phyloP scores from a whole-genome alignment of 169 alveolate species.

The Plasmodium sp. region DNA sequence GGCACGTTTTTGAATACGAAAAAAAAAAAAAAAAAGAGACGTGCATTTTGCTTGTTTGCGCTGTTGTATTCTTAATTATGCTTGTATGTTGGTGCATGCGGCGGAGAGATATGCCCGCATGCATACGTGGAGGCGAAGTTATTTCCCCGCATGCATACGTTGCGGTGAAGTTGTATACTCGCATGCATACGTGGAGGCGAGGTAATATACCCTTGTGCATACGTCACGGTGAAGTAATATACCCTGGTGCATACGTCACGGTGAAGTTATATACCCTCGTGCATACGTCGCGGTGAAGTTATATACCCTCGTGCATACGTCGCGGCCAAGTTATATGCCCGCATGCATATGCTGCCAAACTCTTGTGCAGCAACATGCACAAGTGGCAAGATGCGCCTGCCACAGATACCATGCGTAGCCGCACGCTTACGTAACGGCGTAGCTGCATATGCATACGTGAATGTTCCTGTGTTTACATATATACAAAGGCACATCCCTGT shows the following conservation, averaged over 20 bases:
- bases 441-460: not conserved
- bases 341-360: not conserved
- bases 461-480: not conserved
- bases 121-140: not conserved
- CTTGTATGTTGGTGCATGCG: not conserved
- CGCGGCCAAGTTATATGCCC: not conserved
- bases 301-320: not conserved
- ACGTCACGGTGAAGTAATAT: not conserved
- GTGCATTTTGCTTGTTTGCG: not conserved
- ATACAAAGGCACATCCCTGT: not conserved
- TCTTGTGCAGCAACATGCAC: not conserved
- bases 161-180: not conserved
- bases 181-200: not conserved
- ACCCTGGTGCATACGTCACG: not conserved
- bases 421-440: not conserved
- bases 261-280: not conserved
- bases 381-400: not conserved
- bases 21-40: not conserved
- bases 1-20: not conserved
- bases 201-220: not conserved
- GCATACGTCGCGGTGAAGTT: not conserved
- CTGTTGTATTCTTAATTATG: not conserved
- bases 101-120: not conserved
- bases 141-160: not conserved
- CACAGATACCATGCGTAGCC: not conserved